Evolutionary conservation across 306 rosid genomes (phyloP).

Genomic region (Argentina anserina): DNA sequence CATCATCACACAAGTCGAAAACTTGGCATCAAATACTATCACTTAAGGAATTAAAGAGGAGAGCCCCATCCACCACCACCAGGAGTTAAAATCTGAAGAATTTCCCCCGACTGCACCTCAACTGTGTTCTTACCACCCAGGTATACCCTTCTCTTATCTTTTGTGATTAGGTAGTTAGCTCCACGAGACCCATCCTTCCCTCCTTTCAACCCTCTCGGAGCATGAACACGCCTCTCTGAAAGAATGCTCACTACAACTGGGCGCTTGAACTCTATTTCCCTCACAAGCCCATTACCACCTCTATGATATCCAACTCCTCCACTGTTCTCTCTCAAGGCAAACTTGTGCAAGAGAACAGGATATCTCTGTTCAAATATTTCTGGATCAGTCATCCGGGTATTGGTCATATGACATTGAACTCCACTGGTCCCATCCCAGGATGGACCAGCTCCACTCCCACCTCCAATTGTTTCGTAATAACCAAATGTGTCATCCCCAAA

Average conservation of each 20-base stretch:
- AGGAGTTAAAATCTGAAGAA: constrained; percentile 80
- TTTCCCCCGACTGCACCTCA: constrained; percentile 67
- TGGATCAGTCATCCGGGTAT: constrained; percentile 89
- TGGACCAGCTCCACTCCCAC: constrained; percentile 96
- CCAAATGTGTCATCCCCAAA: constrained; percentile 93
- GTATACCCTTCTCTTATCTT: constrained; percentile 61
- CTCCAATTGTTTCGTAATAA: constrained; percentile 94
- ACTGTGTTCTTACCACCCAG: constrained; percentile 87
- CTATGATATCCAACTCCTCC: constrained; percentile 72
- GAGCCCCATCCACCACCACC: constrained; percentile 98
- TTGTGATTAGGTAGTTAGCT: constrained; percentile 64
- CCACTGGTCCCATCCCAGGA: constrained; percentile 93
- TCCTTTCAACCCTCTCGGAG: constrained; percentile 85
- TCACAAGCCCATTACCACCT: constrained; percentile 85
- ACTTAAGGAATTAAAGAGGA: constrained; percentile 22
- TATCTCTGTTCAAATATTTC: constrained; percentile 92
- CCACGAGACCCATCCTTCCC: constrained; percentile 77
- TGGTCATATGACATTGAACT: constrained; percentile 93
- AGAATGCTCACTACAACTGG: constrained; percentile 76
- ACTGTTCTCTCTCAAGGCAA: constrained; percentile 69
- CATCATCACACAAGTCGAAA: background rate
- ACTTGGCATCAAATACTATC: background rate
- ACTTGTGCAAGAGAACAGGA: constrained; percentile 75
- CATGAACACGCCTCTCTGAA: constrained; percentile 88
- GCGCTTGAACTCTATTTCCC: constrained; percentile 82